Conservation (phyloP, 78 protist species). For the Dictyostelium purpureum region DNA sequence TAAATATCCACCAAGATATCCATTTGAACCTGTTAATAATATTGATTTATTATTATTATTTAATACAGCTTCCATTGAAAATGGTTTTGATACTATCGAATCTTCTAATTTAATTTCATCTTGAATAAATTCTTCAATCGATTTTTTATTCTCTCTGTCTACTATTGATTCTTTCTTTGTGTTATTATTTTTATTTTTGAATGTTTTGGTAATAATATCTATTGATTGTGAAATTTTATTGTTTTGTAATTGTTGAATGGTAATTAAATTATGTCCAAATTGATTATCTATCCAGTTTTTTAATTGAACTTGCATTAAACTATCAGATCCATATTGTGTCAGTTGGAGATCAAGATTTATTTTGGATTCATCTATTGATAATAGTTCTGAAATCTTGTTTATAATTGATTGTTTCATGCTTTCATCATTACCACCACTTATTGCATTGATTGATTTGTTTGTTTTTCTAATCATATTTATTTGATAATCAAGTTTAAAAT, state of each 20-base stretch:
- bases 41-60: background rate
- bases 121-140: background rate
- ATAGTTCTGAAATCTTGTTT: no score
- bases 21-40: constrained; percentile 54
- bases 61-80: background rate
- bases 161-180: no score
- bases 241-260: constrained; percentile 7
- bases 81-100: background rate
- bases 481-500: no score
- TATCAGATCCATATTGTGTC: constrained; percentile 63
- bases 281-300: constrained; percentile 49
- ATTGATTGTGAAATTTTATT: background rate
- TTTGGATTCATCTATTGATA: no score
- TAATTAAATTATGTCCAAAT: constrained; percentile 2
- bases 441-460: no score
- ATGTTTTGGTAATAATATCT: background rate
- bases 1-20: constrained; percentile 13
- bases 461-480: no score
- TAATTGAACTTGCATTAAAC: constrained; percentile 34
- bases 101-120: constrained; percentile 29
- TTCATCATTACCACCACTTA: no score
- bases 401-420: no score
- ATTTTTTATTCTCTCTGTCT: no score
- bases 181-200: no score
- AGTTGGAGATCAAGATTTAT: no score